phyloP scores from a whole-genome alignment of 2,329 filamentous ascomycete genomes.

The Claviceps pusilla region DNA sequence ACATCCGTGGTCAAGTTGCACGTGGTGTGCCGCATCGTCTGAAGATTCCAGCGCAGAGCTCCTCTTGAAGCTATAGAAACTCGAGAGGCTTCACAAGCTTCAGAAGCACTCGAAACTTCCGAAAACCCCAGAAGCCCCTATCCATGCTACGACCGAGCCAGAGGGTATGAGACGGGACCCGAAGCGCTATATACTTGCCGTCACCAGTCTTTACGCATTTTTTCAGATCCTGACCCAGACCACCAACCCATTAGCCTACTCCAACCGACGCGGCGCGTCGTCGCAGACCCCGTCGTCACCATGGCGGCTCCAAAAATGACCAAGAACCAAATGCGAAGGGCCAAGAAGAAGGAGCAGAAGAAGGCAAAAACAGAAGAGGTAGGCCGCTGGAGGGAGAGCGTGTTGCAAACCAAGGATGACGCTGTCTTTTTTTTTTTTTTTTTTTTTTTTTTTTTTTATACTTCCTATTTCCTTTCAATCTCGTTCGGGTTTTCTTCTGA shows the following conservation, averaged over 20 bases:
- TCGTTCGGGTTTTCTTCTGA: too few relatives aligned
- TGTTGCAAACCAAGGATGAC: neutral
- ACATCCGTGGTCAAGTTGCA: neutral
- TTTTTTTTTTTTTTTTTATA: too few relatives aligned
- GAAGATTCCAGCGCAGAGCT: neutral
- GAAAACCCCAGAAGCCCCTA: neutral
- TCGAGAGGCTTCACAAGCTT: neutral
- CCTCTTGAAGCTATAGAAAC: neutral
- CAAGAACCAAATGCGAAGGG: conserved; percentile 86
- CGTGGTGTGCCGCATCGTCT: neutral
- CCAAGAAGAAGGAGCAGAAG: conserved; percentile 89
- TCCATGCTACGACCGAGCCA: neutral
- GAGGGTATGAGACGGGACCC: conserved; percentile 23
- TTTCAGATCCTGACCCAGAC: conserved; percentile 22
- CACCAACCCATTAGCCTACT: conserved; percentile 15
- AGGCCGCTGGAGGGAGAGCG: conserved; percentile 1
- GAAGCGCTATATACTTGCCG: conserved; percentile 20
- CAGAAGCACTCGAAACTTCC: too few relatives aligned
- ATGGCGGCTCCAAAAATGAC: conserved; percentile 61
- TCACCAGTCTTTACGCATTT: conserved; percentile 20
- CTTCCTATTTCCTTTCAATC: too few relatives aligned
- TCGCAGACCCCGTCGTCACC: conserved; percentile 17
- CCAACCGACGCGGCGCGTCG: conserved; percentile 13
- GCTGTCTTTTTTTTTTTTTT: too few relatives aligned
- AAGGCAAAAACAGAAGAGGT: conserved; percentile 45